Evolutionary conservation across 495 filamentous ascomycete genomes (phyloP).

Genomic region (Xylaria grammica): DNA sequence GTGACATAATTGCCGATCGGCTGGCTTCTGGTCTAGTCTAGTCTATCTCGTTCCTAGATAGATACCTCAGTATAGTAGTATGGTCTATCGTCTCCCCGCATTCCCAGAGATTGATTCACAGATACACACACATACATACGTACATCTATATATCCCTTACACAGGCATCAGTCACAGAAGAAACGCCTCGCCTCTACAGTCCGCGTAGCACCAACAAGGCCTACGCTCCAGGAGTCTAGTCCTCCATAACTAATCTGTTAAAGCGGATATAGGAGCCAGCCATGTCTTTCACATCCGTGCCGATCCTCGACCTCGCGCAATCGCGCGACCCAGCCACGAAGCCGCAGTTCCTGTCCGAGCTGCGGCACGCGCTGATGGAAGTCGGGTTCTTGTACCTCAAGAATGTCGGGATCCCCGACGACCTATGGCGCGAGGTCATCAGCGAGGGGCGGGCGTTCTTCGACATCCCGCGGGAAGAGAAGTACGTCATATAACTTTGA

Average conservation of each 20-base stretch:
- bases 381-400: conserved; percentile 93
- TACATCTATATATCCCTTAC: neutral
- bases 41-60: no score
- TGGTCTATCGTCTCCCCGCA: no score
- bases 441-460: conserved; percentile 76
- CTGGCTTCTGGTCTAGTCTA: no score
- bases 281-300: conserved; percentile 76
- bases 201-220: no score
- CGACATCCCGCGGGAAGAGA: conserved; percentile 79
- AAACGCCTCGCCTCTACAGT: no score
- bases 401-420: conserved; percentile 76
- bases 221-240: no score
- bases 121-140: neutral
- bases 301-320: conserved; percentile 78
- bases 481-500: conserved; percentile 43
- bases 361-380: conserved; percentile 82
- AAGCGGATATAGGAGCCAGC: neutral
- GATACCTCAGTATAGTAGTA: no score
- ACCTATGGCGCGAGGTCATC: conserved; percentile 71
- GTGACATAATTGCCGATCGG: no score
- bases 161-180: no score
- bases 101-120: no score
- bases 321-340: conserved; percentile 71
- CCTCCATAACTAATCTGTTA: neutral
- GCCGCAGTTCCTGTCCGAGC: conserved; percentile 68